Base-by-base conservation (phyloP, 352 stramenopile species). In the Phytopythium helicoides region DNA sequence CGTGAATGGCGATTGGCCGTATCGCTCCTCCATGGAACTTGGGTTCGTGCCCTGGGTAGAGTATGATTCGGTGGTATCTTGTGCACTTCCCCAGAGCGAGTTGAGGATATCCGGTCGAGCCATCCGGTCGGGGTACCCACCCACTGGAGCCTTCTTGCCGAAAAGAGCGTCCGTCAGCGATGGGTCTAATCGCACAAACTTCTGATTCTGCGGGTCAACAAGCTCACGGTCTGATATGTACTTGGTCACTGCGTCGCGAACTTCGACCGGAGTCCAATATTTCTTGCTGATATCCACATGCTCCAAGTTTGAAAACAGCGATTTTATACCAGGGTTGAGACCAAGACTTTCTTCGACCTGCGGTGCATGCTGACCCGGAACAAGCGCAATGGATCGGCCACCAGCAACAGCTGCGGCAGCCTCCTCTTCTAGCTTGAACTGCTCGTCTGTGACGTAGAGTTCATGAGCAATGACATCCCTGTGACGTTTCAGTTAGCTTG, bases 111-210 rank as follows among this genome's bases (percentile, higher is more conserved):
- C 81, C 2, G 78, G 71, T 3, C 80, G 75, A 8, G 73, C 28
- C 45, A 93, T 62, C 6, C 73, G 73, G 2, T 83, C 61, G 1
- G 77, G 77, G 36, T 93, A 93, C 14, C 76, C 81, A 35, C 74
- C 72, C 0, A 58, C 47, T 35, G 76, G 81, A 11, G 53, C 47
- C 53, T 92, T 87, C 58, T 88, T 89, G 22, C 78, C 73, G 41
- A 79, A 94, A 11, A 94, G 52, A 1, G 79, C 79, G 52, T 94
- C 84, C 0, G 77, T 92, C 9, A 94, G 61, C 3, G 64, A 54
- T 6, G 61, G 76, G 31, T 94, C 77, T 8, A 94, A 56, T 14
- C 64, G 66, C 26, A 92, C 72, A 42, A 80, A 89, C 51, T 87
- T 87, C 33, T 85, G 81, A 58, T 94, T 78, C 8, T 46, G 54